These are phyloP conservation scores for Prunus salicina DNA, from an alignment of 306 rosid genomes.

Conservation along the genomic window DNA sequence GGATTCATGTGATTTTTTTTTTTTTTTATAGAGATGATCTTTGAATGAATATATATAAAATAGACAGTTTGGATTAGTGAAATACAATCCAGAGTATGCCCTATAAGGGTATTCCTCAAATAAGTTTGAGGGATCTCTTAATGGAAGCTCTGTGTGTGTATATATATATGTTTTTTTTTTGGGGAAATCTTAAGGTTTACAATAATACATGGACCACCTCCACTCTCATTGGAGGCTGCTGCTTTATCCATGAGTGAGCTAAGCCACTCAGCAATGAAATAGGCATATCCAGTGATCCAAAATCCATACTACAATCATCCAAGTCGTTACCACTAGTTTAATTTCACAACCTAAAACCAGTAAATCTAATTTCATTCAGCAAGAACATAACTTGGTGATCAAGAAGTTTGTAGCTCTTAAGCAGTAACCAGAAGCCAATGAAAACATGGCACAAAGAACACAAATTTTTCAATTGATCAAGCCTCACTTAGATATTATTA, in stretches of 20 bases:
- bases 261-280: slow-evolving; percentile 3
- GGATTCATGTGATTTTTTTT: too few relatives aligned
- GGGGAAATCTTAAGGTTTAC: neutral
- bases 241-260: neutral
- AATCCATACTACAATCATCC: slow-evolving; percentile 11
- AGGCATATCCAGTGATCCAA: slow-evolving; percentile 2
- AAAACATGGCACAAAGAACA: neutral
- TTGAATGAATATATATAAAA: too few relatives aligned
- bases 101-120: too few relatives aligned
- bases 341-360: neutral
- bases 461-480: neutral
- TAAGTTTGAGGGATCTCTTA: too few relatives aligned
- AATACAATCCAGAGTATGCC: too few relatives aligned
- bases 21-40: too few relatives aligned
- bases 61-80: too few relatives aligned
- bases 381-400: too few relatives aligned
- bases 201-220: neutral
- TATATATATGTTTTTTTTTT: too few relatives aligned
- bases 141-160: too few relatives aligned
- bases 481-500: neutral
- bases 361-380: neutral
- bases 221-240: neutral
- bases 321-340: neutral
- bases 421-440: neutral
- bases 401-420: too few relatives aligned